A percentile compares a stretch with the other conserved stretches of the same genome.
These are phyloP conservation scores for Neofusicoccum parvum DNA, from an alignment of 2,329 filamentous ascomycete genomes.

Conservation along the genomic window DNA sequence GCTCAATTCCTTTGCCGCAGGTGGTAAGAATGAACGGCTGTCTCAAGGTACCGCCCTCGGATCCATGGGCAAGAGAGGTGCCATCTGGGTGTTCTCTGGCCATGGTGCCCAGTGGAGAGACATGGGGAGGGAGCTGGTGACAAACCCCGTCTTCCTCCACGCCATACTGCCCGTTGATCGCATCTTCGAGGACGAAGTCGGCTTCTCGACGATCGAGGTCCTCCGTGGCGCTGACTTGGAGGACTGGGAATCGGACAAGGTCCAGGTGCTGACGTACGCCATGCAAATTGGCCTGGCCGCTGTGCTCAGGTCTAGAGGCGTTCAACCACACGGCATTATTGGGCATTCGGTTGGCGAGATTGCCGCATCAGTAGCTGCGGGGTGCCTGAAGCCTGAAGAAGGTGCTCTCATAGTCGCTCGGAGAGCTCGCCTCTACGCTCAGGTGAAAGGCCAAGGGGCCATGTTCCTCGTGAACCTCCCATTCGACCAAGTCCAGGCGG, in stretches of 20 bases:
- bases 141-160: too few relatives aligned
- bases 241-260: background rate
- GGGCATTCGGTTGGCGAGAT: slow-evolving; percentile 49
- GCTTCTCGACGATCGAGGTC: too few relatives aligned
- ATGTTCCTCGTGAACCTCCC: slow-evolving; percentile 38
- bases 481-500: slow-evolving; percentile 30
- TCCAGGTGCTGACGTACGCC: slow-evolving; percentile 41
- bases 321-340: slow-evolving; percentile 40
- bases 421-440: slow-evolving; percentile 36
- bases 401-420: slow-evolving; percentile 40
- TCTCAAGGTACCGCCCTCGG: too few relatives aligned
- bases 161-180: too few relatives aligned
- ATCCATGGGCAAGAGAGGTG: too few relatives aligned
- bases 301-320: slow-evolving; percentile 34
- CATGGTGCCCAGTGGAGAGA: too few relatives aligned
- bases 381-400: slow-evolving; percentile 36
- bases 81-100: too few relatives aligned
- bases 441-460: slow-evolving; percentile 34
- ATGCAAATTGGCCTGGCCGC: slow-evolving; percentile 41
- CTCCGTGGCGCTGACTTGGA: too few relatives aligned
- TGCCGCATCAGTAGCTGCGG: slow-evolving; percentile 42
- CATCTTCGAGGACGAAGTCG: too few relatives aligned
- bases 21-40: background rate
- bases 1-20: slow-evolving; percentile 25
- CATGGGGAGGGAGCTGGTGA: too few relatives aligned